These are phyloP conservation scores for Suillus discolor DNA, from an alignment of 768 basidiomycete genomes.

Conservation along the genomic window DNA sequence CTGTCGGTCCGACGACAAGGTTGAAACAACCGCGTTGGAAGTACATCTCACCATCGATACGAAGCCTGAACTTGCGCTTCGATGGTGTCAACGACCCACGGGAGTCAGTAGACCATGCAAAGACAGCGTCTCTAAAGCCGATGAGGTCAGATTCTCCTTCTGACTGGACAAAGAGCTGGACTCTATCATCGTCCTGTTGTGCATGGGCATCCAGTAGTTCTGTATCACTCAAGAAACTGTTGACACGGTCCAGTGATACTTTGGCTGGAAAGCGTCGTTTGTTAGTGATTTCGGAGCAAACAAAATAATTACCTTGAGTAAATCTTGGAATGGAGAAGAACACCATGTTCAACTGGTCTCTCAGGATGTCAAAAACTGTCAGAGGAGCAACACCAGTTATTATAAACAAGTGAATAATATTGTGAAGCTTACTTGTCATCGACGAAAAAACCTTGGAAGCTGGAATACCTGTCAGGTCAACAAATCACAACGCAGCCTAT, in stretches of 20 bases:
- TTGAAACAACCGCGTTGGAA: constrained; percentile 59
- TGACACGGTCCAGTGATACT: constrained; percentile 65
- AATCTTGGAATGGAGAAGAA: constrained; percentile 37
- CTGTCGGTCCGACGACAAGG: constrained; percentile 60
- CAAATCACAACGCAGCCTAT: neutral
- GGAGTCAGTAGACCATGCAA: constrained; percentile 47
- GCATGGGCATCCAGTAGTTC: constrained; percentile 18
- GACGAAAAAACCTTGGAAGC: constrained; percentile 43
- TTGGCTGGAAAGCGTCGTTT: constrained; percentile 40
- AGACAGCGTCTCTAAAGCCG: constrained; percentile 56
- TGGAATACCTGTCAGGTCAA: constrained; percentile 15
- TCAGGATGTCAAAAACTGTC: constrained; percentile 62
- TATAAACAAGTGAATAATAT: neutral
- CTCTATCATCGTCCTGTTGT: constrained; percentile 1
- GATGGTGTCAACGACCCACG: constrained; percentile 16
- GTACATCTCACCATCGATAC: constrained; percentile 52
- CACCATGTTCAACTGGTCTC: constrained; percentile 46
- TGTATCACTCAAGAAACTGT: constrained; percentile 42
- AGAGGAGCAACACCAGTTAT: constrained; percentile 1
- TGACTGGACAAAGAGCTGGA: constrained; percentile 9
- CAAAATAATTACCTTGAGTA: constrained; percentile 13
- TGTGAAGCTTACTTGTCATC: constrained; percentile 28
- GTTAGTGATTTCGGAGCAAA: constrained; percentile 12
- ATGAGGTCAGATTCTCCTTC: constrained; percentile 35
- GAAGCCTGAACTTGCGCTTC: constrained; percentile 49